Base-by-base conservation (phyloP, 1,284 basidiomycete genomes). In the Amylostereum areolatum region DNA sequence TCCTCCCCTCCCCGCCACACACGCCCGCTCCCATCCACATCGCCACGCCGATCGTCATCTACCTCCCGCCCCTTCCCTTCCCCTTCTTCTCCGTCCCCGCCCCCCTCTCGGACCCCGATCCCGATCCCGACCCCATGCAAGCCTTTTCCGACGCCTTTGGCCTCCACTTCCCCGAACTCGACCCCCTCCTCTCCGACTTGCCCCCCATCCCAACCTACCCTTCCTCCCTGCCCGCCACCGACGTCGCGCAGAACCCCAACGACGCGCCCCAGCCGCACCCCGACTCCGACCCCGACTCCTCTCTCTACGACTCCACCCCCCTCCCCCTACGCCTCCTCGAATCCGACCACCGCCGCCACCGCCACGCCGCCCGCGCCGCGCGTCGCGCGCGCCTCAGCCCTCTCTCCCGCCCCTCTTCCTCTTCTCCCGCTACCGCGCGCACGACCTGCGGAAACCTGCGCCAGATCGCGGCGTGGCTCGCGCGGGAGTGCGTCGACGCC, bases 111-210 rank as follows among this genome's bases (percentile, higher is more conserved):
- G 9, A 29, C 41, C 2, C 9, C 12, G 29, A 18, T 28, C 24
- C 12, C 41, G 12, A 11, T 27, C 7, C 5, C 41, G 10, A 10
- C 41, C 6, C 24, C 41, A 43, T 43, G n/a, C 24, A 43, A 12
- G 24, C 6, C 41, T 18, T 9, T 7, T 18, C 29, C 3, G 24
- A 43, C 2, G 24, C 41, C 41, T 12, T 25, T 5, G 61, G 77
- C 25, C 74, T 80, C 46, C 71, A 74, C 4, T 68, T 71, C 31
- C 65, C 73, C n/a, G 74, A 74, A 37, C 77, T 79, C 9, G 55
- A 51, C 29, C 45, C 54, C 11, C 42, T 56, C 29, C 25, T 48
- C 29, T 18, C 18, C 18, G 18, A 18, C 18, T 18, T 18, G 18
- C 18, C 18, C 18, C 18, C 18, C 18, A 18, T 18, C 18, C 18